Evolutionary conservation across 2,329 filamentous ascomycete genomes (phyloP), one percentile per base, ranked within the genome.

Genomic region (Pseudopyrenochaeta lycopersici): DNA sequence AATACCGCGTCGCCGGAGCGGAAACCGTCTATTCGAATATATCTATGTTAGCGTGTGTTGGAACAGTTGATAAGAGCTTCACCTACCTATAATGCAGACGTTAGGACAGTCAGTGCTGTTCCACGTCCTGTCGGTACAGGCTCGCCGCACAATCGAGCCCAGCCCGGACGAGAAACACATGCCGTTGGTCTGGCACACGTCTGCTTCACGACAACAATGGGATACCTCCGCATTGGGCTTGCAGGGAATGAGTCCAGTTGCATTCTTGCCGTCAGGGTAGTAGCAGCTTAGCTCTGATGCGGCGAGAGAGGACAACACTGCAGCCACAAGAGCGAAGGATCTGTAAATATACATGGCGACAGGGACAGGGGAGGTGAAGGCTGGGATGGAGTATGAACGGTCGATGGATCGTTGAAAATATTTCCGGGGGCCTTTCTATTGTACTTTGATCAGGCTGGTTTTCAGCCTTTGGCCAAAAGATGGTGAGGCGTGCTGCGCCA

Each of bases 181-280:
- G 11, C 47, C 47, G 18, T 49, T 49, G 29, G 47, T 36, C 30
- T 43, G 31, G 27, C 47, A 49, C 4, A 44, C 32, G 15, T 49
- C 47, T 27, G 47, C 38, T 1, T 43, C 47, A 18, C 47, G 38
- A 49, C 47, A 49, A 30, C 47, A 49, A 27, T 49, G 47, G 20
- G 47, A 49, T 9, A 49, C 47, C 3, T 35, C 27, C 14, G 47
- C 38, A 29, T 41, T 15, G 17, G 17, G 27, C 11, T 49, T 43
- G 29, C 47, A 49, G 11, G 39, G 29, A 7, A 30, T 18, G 4
- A 49, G 47, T 1, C 30, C 39, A 12, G 47, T 32, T 23, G 47
- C 47, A 23, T 27, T 29, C 21, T 32, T 49, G 30, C 47, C 47
- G 40, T 43, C 47, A 5, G 47, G 47, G 23, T 36, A 49, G 30